phyloP scores from a whole-genome alignment of 2,329 filamentous ascomycete genomes.

The Colletotrichum gloeosporioides region DNA sequence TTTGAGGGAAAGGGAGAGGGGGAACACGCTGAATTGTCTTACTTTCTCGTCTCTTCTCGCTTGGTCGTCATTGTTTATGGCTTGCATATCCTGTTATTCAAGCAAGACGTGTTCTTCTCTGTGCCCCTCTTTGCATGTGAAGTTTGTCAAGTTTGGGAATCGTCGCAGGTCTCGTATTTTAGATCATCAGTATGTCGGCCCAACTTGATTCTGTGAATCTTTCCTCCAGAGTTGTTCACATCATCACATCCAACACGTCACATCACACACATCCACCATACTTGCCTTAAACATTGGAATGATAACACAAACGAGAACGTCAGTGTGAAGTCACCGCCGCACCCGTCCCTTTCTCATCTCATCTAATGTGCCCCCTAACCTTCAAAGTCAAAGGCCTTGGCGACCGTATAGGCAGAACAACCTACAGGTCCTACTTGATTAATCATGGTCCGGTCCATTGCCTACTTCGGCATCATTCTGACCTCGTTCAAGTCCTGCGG shows the following conservation, averaged over 20 bases:
- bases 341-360: not conserved
- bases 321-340: not conserved
- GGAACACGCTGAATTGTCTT: not conserved
- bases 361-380: not conserved
- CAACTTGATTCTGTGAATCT: not conserved
- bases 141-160: not conserved
- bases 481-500: not conserved
- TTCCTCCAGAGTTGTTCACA: not conserved
- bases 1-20: not conserved
- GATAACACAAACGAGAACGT: not conserved
- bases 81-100: not conserved
- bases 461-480: not conserved
- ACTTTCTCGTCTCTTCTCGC: not conserved
- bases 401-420: not conserved
- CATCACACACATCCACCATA: not conserved
- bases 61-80: not conserved
- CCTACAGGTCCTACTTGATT: not conserved
- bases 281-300: not conserved
- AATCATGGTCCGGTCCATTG: not conserved
- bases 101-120: not conserved
- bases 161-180: not conserved
- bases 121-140: not conserved
- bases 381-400: not conserved
- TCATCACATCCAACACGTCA: not conserved
- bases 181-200: not conserved